Conservation (phyloP, 78 protist species). For the Cavenderia fasciculata region DNA sequence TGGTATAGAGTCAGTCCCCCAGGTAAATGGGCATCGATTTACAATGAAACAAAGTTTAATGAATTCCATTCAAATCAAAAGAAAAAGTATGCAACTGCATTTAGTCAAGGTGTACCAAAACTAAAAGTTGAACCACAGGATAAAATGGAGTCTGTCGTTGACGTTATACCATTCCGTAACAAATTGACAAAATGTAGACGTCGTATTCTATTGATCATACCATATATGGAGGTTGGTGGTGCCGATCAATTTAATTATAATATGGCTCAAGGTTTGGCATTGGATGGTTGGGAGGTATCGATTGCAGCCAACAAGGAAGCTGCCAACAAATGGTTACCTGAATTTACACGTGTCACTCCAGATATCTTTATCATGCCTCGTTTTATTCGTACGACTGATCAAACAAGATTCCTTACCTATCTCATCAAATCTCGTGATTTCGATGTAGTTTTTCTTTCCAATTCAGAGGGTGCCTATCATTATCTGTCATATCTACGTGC, state of each 20-base stretch:
- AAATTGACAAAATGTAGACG: constrained; percentile 46
- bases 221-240: constrained; percentile 74
- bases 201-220: constrained; percentile 23
- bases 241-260: constrained; percentile 76
- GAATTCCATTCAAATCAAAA: constrained; percentile 21
- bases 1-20: constrained; percentile 73
- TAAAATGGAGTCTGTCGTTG: constrained; percentile 50
- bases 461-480: constrained; percentile 33
- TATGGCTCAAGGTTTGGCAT: constrained; percentile 60
- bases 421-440: constrained; percentile 34
- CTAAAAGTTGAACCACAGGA: constrained; percentile 19
- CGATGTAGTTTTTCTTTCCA: constrained; percentile 39
- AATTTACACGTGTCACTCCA: constrained; percentile 41
- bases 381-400: constrained; percentile 26
- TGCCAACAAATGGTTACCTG: constrained; percentile 56
- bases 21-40: constrained; percentile 57
- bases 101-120: constrained; percentile 56
- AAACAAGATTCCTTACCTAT: constrained; percentile 45
- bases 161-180: constrained; percentile 14
- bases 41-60: constrained; percentile 40
- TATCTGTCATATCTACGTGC: constrained; percentile 49
- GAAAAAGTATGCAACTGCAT: constrained; percentile 33
- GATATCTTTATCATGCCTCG: constrained; percentile 71
- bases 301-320: constrained; percentile 31
- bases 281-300: constrained; percentile 73